Conservation (phyloP, 2,329 filamentous ascomycete genomes). For the Xylariales sp. region DNA sequence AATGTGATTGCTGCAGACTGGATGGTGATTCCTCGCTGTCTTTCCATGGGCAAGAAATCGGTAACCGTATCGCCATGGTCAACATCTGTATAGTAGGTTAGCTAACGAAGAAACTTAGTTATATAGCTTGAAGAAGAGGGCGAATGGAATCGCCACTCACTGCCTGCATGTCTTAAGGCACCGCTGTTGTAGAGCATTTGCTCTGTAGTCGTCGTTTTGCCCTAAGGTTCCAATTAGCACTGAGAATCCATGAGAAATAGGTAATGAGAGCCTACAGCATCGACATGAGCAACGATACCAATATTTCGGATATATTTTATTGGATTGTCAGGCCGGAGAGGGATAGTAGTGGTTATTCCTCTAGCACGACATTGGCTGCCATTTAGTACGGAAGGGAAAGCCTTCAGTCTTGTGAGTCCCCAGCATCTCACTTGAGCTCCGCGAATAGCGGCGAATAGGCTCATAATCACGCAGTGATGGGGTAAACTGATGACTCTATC, state of each 20-base stretch:
- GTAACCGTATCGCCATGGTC: constrained; percentile 97
- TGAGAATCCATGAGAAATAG: too few species aligned
- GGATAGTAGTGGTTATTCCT: constrained; percentile 29
- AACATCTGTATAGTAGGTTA: constrained; percentile 70
- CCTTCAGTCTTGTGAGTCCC: constrained; percentile 38
- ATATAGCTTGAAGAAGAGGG: background rate
- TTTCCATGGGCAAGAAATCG: constrained; percentile 93
- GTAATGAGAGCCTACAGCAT: constrained; percentile 69
- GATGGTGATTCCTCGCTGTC: constrained; percentile 94
- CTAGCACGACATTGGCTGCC: constrained; percentile 32
- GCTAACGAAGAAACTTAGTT: background rate
- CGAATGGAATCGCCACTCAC: constrained; percentile 51
- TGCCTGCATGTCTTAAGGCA: constrained; percentile 85
- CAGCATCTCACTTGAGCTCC: constrained; percentile 45
- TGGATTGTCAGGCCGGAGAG: constrained; percentile 50
- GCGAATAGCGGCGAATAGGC: constrained; percentile 42
- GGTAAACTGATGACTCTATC: constrained; percentile 12
- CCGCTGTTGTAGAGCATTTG: constrained; percentile 98
- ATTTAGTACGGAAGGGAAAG: constrained; percentile 31
- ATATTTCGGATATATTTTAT: constrained; percentile 86
- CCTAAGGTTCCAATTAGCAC: constrained; percentile 56
- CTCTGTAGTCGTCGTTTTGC: constrained; percentile 98
- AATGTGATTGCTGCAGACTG: constrained; percentile 98
- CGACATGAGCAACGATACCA: constrained; percentile 98
- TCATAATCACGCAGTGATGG: constrained; percentile 41